Conservation (phyloP, 371 early-diverging fungal species). For the Globomyces sp. region DNA sequence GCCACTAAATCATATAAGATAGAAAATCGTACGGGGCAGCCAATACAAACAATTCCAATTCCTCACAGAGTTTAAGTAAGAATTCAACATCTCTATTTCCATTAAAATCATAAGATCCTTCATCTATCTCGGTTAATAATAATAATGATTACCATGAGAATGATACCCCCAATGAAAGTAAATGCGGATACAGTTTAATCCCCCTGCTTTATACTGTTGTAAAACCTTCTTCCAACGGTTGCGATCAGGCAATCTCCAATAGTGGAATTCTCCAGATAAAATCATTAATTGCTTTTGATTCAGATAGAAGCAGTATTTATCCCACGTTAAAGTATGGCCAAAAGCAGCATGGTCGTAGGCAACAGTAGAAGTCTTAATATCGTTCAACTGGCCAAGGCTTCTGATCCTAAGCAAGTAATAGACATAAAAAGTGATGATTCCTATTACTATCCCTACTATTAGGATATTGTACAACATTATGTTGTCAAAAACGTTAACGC, state of each 20-base stretch:
- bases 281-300: constrained; percentile 63
- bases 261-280: constrained; percentile 75
- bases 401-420: neutral
- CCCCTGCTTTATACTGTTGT: constrained; percentile 64
- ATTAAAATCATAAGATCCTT: constrained; percentile 75
- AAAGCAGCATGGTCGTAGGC: constrained; percentile 57
- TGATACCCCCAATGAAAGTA: constrained; percentile 92
- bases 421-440: neutral
- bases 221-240: constrained; percentile 55
- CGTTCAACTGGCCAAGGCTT: constrained; percentile 19
- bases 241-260: constrained; percentile 73
- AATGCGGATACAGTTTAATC: constrained; percentile 81
- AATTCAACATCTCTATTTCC: constrained; percentile 75
- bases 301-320: constrained; percentile 58
- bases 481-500: too few species aligned
- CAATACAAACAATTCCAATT: constrained; percentile 71
- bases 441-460: too few species aligned
- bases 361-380: constrained; percentile 53
- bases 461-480: too few species aligned
- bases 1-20: constrained; percentile 34
- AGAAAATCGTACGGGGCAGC: constrained; percentile 58
- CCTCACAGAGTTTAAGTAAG: constrained; percentile 70
- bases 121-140: constrained; percentile 23
- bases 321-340: constrained; percentile 61
- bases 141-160: constrained; percentile 49